These are phyloP conservation scores for Aristolochia fimbriata DNA, from an alignment of 164 flowering plant species.

Conservation along the genomic window DNA sequence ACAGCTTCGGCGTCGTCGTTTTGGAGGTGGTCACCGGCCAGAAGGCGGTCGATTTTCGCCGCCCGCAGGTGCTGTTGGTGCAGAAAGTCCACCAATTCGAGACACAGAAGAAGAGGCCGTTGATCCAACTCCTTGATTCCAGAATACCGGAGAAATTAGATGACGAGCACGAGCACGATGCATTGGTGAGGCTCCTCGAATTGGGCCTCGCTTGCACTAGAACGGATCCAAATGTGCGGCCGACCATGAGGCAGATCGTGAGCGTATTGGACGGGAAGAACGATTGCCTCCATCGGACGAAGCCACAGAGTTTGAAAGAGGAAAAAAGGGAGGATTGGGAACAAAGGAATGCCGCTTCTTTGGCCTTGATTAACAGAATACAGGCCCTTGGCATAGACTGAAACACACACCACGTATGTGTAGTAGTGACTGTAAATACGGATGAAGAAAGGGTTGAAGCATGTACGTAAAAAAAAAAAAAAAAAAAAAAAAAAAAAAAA, in stretches of 20 bases:
- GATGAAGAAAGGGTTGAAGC: no score
- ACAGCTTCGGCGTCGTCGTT: conserved; percentile 85
- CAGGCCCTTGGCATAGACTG: conserved; percentile 86
- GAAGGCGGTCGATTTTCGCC: conserved; percentile 69
- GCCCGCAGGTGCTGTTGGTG: conserved; percentile 57
- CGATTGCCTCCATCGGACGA: conserved; percentile 15
- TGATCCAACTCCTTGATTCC: conserved; percentile 58
- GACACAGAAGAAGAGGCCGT: conserved; percentile 25
- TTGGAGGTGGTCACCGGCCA: conserved; percentile 75
- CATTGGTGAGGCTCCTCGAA: conserved; percentile 49
- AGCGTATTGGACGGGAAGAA: conserved; percentile 79
- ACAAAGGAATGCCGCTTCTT: conserved; percentile 36
- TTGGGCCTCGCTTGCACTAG: conserved; percentile 73
- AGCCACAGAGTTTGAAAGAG: conserved; percentile 13
- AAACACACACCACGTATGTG: no score
- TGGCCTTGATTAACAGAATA: conserved; percentile 56
- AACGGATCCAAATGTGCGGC: conserved; percentile 54
- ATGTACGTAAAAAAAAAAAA: no score
- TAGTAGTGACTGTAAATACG: no score
- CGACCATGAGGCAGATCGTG: conserved; percentile 69
- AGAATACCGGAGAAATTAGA: no score
- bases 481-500: no score
- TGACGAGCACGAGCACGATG: conserved; percentile 38
- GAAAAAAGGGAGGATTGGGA: conserved; percentile 65
- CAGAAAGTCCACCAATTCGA: conserved; percentile 41